These are phyloP conservation scores for Podospora australis DNA, from an alignment of 495 filamentous ascomycete genomes.

Conservation along the genomic window DNA sequence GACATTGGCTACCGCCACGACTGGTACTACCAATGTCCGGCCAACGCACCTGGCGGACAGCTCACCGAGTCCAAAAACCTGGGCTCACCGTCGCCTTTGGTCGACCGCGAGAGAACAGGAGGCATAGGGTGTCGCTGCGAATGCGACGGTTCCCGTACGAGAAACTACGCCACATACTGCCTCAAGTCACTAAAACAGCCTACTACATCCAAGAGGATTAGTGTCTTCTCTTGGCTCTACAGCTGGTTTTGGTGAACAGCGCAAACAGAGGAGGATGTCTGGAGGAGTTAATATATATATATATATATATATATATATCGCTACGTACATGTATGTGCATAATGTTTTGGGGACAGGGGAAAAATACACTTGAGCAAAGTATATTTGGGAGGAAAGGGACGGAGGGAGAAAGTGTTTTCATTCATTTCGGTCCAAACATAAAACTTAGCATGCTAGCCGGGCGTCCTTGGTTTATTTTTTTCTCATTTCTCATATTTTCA, in stretches of 20 bases:
- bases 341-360: too few relatives aligned
- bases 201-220: slow-evolving; percentile 23
- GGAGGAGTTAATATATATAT: background rate
- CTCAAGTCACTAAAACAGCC: slow-evolving; percentile 31
- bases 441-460: too few relatives aligned
- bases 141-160: slow-evolving; percentile 31
- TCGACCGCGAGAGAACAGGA: slow-evolving; percentile 27
- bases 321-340: too few relatives aligned
- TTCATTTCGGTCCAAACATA: too few relatives aligned
- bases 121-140: slow-evolving; percentile 41
- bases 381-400: too few relatives aligned
- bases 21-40: slow-evolving; percentile 41
- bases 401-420: too few relatives aligned
- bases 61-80: slow-evolving; percentile 27
- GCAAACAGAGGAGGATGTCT: background rate
- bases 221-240: slow-evolving; percentile 18
- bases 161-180: slow-evolving; percentile 31
- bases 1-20: slow-evolving; percentile 50
- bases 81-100: slow-evolving; percentile 18
- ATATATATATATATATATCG: too few relatives aligned
- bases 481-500: too few relatives aligned
- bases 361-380: too few relatives aligned
- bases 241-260: background rate
- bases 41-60: slow-evolving; percentile 38
- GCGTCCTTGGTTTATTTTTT: too few relatives aligned